Conservation (phyloP, 2,329 filamentous ascomycete species). For the Pseudogymnoascus sp. region DNA sequence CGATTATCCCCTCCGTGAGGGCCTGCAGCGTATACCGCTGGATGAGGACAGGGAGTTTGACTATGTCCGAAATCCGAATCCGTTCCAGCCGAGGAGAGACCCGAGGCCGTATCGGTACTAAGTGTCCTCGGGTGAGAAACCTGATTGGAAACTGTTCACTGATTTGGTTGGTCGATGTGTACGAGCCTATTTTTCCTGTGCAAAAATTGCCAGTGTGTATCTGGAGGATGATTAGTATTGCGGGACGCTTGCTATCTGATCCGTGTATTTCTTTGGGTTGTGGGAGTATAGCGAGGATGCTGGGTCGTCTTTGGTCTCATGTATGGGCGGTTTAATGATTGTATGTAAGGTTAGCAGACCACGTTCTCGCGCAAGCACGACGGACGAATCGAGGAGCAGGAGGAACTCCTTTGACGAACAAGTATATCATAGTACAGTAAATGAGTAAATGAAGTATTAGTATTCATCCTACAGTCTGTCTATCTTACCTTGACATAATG, state of each 20-base stretch:
- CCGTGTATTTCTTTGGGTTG: conserved; percentile 5
- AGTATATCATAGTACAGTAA: conserved; percentile 7
- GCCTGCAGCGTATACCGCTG: neutral
- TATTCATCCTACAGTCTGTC: neutral
- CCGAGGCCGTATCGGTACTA: neutral
- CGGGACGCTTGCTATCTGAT: conserved; percentile 6
- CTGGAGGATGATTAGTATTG: neutral
- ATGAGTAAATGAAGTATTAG: conserved; percentile 7
- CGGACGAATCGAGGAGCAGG: neutral
- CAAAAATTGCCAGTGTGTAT: conserved; percentile 4
- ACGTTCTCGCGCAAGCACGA: neutral
- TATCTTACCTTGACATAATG: neutral
- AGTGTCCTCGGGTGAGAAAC: neutral
- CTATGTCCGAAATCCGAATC: neutral
- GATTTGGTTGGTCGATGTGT: neutral
- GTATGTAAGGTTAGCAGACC: conserved; percentile 5
- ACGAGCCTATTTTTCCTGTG: neutral
- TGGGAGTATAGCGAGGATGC: neutral
- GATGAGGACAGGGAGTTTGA: neutral
- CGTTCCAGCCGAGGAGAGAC: neutral
- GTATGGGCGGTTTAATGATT: conserved; percentile 3
- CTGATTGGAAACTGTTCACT: neutral
- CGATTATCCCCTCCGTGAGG: neutral
- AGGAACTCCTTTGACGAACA: neutral
- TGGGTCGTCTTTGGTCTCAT: neutral